Evolutionary conservation across 1,284 basidiomycete genomes (phyloP).

Genomic region (Melampsora americana): DNA sequence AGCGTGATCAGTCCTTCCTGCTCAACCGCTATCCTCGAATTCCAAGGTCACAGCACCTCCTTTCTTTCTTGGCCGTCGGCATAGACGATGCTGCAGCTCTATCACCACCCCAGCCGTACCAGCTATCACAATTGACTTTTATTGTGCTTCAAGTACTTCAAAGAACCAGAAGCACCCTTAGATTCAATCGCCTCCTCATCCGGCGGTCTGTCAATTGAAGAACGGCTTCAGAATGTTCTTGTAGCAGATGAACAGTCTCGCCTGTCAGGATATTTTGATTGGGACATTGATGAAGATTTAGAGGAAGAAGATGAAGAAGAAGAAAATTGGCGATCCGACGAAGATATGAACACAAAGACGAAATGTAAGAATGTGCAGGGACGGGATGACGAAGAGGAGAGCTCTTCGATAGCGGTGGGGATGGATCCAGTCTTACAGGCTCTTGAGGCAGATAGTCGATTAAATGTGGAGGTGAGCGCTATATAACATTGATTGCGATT

Average conservation of each 20-base stretch:
- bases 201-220: neutral
- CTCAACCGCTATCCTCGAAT: neutral
- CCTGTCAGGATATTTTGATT: constrained; percentile 1
- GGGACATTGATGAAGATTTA: neutral
- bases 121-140: neutral
- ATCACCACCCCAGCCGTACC: neutral
- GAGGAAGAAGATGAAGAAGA: neutral
- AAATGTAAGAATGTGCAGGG: too few relatives aligned
- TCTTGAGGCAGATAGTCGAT: constrained; percentile 22
- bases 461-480: constrained; percentile 8
- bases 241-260: constrained; percentile 16
- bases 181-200: neutral
- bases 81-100: neutral
- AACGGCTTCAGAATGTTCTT: constrained; percentile 7
- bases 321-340: neutral
- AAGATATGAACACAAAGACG: too few relatives aligned
- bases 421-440: constrained; percentile 23
- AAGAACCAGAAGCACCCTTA: neutral
- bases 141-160: neutral
- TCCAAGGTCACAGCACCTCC: neutral
- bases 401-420: neutral
- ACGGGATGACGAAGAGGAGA: neutral
- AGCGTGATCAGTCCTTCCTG: neutral
- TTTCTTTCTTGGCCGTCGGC: neutral
- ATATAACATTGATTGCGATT: neutral